Base-by-base conservation (phyloP, 495 filamentous ascomycete species). In the Podospora comata region DNA sequence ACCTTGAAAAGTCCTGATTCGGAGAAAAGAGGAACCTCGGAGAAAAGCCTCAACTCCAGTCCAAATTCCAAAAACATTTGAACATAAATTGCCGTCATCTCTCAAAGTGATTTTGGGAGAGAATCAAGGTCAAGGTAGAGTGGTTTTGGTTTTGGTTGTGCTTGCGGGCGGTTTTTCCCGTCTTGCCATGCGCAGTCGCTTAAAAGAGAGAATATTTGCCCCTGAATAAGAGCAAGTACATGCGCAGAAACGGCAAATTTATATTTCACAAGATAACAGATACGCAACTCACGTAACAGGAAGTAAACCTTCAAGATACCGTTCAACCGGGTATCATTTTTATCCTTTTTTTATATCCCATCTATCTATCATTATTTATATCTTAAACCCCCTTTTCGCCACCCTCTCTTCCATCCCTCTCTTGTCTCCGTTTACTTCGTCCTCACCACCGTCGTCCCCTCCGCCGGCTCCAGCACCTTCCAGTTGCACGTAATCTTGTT, bases 401-500 rank as follows among this genome's bases (percentile, higher is more conserved):
- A 48, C 9, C 39, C 39, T 48, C 39, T 48, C 39, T 13, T 48
- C 13, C 39, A 32, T 5, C 39, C 2, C 15, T 13, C 39, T 2
- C 9, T 13, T 11, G 39, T 11, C 39, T 11, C 39, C 39, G 13
- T 32, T 26, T 18, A 63, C 54, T 32, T 61, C 27, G 28, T 61
- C 59, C 76, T 67, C 58, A 74, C 72, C 18, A 96, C 88, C 27
- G 85, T 90, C 1, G 92, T 89, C 54, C 94, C 94, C 69, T 96
- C 86, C 0, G 94, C 94, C 3, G 92, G 93, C 79, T 95, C 90
- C 27, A 99, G 84, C 67, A 99, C 72, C 76, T 90, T 90, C 93
- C 94, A 97, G 60, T 87, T 81, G 79, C 93, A 97, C 18, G 84
- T 82, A 73, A 99, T 95, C 58, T 85, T 62, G 65, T 76, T 72